phyloP scores from a whole-genome alignment of 805 yeast species.

The Nakazawaea anatomiae region DNA sequence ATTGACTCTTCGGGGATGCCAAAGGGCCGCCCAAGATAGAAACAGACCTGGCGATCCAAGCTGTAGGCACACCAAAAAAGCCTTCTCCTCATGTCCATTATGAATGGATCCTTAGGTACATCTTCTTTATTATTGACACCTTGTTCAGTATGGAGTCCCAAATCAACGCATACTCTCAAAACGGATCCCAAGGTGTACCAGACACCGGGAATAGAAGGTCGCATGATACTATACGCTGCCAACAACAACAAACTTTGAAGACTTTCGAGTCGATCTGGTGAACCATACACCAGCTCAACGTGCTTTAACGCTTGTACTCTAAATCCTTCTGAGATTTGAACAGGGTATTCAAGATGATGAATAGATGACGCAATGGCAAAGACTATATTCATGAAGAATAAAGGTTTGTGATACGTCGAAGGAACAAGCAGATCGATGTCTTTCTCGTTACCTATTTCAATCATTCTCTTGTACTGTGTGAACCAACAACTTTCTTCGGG shows the following conservation, averaged over 20 bases:
- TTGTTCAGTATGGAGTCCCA: slow-evolving; percentile 77
- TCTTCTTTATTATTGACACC: slow-evolving; percentile 20
- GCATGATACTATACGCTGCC: slow-evolving; percentile 72
- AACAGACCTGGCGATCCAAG: slow-evolving; percentile 79
- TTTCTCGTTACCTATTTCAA: slow-evolving; percentile 18
- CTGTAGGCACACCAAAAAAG: slow-evolving; percentile 89
- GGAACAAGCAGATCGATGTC: slow-evolving; percentile 40
- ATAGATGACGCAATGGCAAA: slow-evolving; percentile 80
- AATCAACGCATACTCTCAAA: slow-evolving; percentile 70
- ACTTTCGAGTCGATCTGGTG: slow-evolving; percentile 60
- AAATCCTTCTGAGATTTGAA: slow-evolving; percentile 63
- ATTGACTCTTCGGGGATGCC: slow-evolving; percentile 83
- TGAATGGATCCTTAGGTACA: slow-evolving; percentile 41
- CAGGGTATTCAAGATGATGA: slow-evolving; percentile 61
- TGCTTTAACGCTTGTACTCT: slow-evolving; percentile 58
- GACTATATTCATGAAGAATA: slow-evolving; percentile 68
- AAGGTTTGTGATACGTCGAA: slow-evolving; percentile 38
- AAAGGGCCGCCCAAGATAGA: slow-evolving; percentile 81
- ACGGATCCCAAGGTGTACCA: slow-evolving; percentile 88
- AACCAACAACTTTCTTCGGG: slow-evolving; percentile 41
- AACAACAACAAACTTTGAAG: slow-evolving; percentile 66
- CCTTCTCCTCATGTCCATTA: slow-evolving; percentile 65
- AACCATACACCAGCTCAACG: slow-evolving; percentile 49
- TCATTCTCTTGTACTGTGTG: slow-evolving; percentile 29
- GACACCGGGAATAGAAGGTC: slow-evolving; percentile 88